Conservation (phyloP, 2,329 filamentous ascomycete genomes). For the Fonsecaea multimorphosa region DNA sequence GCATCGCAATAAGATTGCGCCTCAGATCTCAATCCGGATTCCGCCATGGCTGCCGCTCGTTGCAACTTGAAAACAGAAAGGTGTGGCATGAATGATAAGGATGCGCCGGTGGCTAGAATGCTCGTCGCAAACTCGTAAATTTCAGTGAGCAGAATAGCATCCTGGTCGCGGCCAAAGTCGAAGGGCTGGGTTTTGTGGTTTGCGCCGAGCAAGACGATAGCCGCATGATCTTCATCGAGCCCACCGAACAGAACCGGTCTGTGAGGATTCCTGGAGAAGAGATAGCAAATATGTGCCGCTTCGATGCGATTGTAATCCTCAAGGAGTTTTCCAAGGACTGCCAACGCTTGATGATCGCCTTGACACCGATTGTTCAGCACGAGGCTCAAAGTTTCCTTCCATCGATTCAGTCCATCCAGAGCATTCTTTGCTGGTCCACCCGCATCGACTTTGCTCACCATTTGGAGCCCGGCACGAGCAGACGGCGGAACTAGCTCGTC, state of each 20-base stretch:
- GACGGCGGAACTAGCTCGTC: slow-evolving; percentile 94
- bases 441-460: slow-evolving; percentile 76
- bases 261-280: slow-evolving; percentile 72
- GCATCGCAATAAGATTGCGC: slow-evolving; percentile 91
- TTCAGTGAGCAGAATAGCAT: slow-evolving; percentile 92
- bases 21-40: slow-evolving; percentile 80
- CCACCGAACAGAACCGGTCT: slow-evolving; percentile 74
- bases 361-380: slow-evolving; percentile 86
- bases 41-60: slow-evolving; percentile 81
- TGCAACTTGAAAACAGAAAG: slow-evolving; percentile 89
- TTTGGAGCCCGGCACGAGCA: slow-evolving; percentile 87
- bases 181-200: slow-evolving; percentile 76
- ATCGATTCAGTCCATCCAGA: slow-evolving; percentile 85
- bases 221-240: slow-evolving; percentile 76
- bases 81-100: slow-evolving; percentile 72
- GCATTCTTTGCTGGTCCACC: slow-evolving; percentile 71
- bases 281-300: slow-evolving; percentile 90
- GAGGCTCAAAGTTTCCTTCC: slow-evolving; percentile 86
- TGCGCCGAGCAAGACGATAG: slow-evolving; percentile 82
- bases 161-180: slow-evolving; percentile 78
- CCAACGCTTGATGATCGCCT: slow-evolving; percentile 77
- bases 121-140: slow-evolving; percentile 90
- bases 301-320: slow-evolving; percentile 85
- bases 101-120: slow-evolving; percentile 62
- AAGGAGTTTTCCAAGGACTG: slow-evolving; percentile 80